Evolutionary conservation across 306 rosid species (phyloP).

Genomic region (Corylus avellana): DNA sequence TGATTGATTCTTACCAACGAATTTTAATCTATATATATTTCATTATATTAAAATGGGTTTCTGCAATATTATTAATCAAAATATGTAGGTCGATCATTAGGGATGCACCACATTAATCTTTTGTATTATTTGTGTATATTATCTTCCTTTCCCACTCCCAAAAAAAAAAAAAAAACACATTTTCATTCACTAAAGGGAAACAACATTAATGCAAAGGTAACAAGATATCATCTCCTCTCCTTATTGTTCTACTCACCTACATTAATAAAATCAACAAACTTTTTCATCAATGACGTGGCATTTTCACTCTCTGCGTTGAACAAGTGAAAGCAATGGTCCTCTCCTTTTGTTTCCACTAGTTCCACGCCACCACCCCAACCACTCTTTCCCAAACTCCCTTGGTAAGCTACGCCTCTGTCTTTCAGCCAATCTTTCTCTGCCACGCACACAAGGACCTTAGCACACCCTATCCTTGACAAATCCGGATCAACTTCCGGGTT

Average conservation of each 20-base stretch:
- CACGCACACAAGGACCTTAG: constrained; percentile 28
- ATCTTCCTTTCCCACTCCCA: too few species aligned
- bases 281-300: background rate
- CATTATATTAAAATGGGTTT: too few species aligned
- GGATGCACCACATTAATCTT: too few species aligned
- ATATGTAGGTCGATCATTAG: too few species aligned
- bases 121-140: too few species aligned
- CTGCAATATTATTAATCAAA: too few species aligned
- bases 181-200: too few species aligned
- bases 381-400: constrained; percentile 17
- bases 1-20: too few species aligned
- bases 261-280: constrained; percentile 8
- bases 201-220: too few species aligned
- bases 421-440: constrained; percentile 34
- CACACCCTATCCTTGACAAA: constrained; percentile 15
- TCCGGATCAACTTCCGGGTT: constrained; percentile 27
- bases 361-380: constrained; percentile 27
- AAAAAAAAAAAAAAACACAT: too few species aligned
- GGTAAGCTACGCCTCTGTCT: constrained; percentile 28
- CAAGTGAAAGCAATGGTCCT: constrained; percentile 32
- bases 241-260: background rate
- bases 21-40: too few species aligned
- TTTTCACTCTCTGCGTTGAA: constrained; percentile 7
- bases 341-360: constrained; percentile 22
- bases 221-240: too few species aligned